Base-by-base conservation (phyloP, 306 rosid genomes). In the Trifolium dubium region DNA sequence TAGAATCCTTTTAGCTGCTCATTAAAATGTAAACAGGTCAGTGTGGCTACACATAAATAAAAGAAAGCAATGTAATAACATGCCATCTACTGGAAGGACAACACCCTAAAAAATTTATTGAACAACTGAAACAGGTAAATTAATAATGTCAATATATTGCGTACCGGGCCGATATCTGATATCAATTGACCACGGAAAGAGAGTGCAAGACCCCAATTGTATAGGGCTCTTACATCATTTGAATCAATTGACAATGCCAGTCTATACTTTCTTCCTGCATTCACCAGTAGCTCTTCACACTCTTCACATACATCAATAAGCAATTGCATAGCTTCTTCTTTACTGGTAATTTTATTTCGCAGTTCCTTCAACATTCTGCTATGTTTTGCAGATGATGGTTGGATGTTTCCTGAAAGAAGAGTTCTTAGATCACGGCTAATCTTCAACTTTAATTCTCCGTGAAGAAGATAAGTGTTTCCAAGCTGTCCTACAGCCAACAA, bases 141-240 rank as follows among this genome's bases (percentile, higher is more conserved):
- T 67, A 23, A 51, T 61, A n/a, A 59, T 61, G 65, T 54, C n/a
- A 41, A 65, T 55, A 69, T 37, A 83, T 64, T 64, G 77, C 92
- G 51, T 90, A 94, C 99, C 43, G 96, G 97, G 59, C 97, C 99
- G 74, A 94, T 88, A 70, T 94, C 97, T 14, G 97, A 87, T 53
- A 94, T 87, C 85, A 94, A 81, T 58, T 94, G 98, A 58, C 92
- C 99, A 55, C 99, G 96, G 79, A 91, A 89, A 69, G 90, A 87
- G 69, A 94, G 97, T 71, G 99, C 99, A 72, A 94, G 96, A 65
- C 99, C 99, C 99, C 99, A 94, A 55, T 94, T 94, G 84, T 94
- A 94, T 14, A 94, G 82, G 19, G 99, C 92, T 72, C 97, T 81
- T 69, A 83, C 86, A 43, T 93, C 97, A 75, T 83, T 89, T 11